Percentiles rank a stretch among this genome's conserved stretches.
Conservation (phyloP, 208 protist genomes). For the Porcisia deanei region DNA sequence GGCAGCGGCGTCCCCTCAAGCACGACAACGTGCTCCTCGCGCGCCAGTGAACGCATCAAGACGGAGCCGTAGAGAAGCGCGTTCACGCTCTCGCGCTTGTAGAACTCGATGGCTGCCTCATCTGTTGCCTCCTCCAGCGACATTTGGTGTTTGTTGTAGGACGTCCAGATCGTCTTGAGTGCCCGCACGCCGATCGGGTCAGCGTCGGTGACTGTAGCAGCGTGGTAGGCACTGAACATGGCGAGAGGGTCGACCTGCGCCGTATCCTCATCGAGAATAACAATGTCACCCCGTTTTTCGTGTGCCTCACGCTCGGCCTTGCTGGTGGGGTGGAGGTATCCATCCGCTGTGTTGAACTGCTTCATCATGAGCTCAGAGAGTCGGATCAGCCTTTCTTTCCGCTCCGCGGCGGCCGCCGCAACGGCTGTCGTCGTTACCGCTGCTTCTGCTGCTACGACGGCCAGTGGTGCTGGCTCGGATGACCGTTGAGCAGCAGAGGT, state of each 20-base stretch:
- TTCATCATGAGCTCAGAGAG: conserved; percentile 78
- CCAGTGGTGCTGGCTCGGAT: conserved; percentile 6
- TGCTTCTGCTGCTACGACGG: conserved; percentile 1
- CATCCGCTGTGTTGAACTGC: conserved; percentile 86
- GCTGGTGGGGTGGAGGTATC: conserved; percentile 63
- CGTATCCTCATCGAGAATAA: conserved; percentile 68
- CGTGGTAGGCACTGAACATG: conserved; percentile 74
- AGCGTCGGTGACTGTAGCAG: conserved; percentile 34
- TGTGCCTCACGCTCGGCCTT: conserved; percentile 50
- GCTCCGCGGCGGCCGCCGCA: not conserved
- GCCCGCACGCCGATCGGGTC: conserved; percentile 61
- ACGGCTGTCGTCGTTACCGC: conserved; percentile 8
- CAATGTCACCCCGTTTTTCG: conserved; percentile 63
- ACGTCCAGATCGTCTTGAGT: conserved; percentile 69
- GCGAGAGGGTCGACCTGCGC: conserved; percentile 75
- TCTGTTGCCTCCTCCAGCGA: conserved; percentile 55
- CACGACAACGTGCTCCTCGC: conserved; percentile 55
- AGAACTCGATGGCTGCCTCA: conserved; percentile 44
- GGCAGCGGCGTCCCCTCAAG: conserved; percentile 37
- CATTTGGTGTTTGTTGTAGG: conserved; percentile 73
- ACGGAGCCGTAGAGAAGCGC: conserved; percentile 78
- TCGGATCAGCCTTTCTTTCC: conserved; percentile 42
- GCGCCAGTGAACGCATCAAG: conserved; percentile 70
- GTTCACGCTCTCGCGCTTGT: conserved; percentile 78
- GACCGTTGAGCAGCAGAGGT: not conserved